Evolutionary conservation across 352 stramenopile species (phyloP), one percentile per base, ranked within the genome.

Genomic region (Phytopythium chamaehyphon): DNA sequence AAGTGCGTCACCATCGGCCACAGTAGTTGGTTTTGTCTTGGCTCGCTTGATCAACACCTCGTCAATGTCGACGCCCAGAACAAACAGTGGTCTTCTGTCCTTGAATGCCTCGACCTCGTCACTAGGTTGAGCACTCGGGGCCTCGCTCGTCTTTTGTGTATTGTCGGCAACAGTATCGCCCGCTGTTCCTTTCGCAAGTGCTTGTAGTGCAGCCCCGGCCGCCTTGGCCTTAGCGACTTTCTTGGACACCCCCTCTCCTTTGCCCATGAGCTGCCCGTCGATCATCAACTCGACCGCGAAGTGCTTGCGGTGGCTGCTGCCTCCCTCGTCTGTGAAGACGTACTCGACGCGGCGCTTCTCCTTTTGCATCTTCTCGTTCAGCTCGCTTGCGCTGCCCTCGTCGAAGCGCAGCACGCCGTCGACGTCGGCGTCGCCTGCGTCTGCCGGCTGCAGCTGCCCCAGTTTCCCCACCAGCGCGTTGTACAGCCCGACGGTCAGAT

Each of bases 181-280:
- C 21, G 28, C 28, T 33, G 5, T 33, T 54, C 22, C 44, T 62
- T 50, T 4, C 45, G 47, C 38, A 45, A 85, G 22, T 1, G 35
- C 15, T 45, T 47, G 49, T 51, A 90, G 24, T 12, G 75, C 78
- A 3, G 64, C 57, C 33, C 71, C 66, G 2, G 81, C 80, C 2
- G 81, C 81, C 51, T 90, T 91, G 23, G 80, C 74, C 57, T 90
- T 90, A 8, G 80, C 80, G 16, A 91, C 78, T 62, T 88, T 88
- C 57, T 91, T 93, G 6, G 80, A 93, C 8, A 93, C 72, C 12
- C 83, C 79, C 50, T 85, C 63, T 6, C 76, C 76, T 21, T 55
- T 55, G 5, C 74, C 75, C 50, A 90, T 59, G 16, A 48, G 53
- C 37, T 76, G 55, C 5, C 68, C 63, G 36, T 88, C 71, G 33